A percentile compares a stretch with the other conserved stretches of the same genome.
Evolutionary conservation across 805 yeast species (phyloP).

Genomic region (Ogataea allantospora): DNA sequence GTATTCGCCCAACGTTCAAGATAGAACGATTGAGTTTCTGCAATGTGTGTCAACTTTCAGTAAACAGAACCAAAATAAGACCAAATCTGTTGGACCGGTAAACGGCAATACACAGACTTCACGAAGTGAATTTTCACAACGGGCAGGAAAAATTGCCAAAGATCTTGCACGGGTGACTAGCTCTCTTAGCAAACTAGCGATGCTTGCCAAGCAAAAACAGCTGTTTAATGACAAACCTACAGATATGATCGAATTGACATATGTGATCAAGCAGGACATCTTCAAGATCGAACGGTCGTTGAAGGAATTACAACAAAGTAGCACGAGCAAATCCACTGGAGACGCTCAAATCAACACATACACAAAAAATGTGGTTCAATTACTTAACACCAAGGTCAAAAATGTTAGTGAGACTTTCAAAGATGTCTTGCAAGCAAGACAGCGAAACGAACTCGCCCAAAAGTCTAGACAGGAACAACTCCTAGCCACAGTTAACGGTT

Average conservation of each 20-base stretch:
- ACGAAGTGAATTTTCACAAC: slow-evolving; percentile 60
- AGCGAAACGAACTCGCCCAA: slow-evolving; percentile 75
- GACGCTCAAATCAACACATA: slow-evolving; percentile 70
- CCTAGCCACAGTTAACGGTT: slow-evolving; percentile 48
- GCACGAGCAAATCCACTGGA: slow-evolving; percentile 36
- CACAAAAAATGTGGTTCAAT: slow-evolving; percentile 80
- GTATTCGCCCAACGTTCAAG: slow-evolving; percentile 49
- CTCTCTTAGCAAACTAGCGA: slow-evolving; percentile 73
- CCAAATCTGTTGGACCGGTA: slow-evolving; percentile 23
- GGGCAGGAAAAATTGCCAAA: slow-evolving; percentile 81
- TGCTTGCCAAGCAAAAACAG: slow-evolving; percentile 83
- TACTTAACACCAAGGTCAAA: slow-evolving; percentile 85
- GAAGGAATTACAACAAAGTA: slow-evolving; percentile 54
- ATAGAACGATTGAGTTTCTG: slow-evolving; percentile 89
- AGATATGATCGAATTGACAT: slow-evolving; percentile 89
- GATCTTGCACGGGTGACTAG: slow-evolving; percentile 87
- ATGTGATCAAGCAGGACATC: slow-evolving; percentile 82
- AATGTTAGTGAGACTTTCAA: slow-evolving; percentile 91
- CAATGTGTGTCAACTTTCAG: slow-evolving; percentile 82
- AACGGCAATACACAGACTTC: slow-evolving; percentile 29
- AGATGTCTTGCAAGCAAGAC: slow-evolving; percentile 84
- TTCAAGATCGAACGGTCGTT: slow-evolving; percentile 73
- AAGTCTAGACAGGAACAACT: slow-evolving; percentile 83
- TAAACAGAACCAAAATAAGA: slow-evolving; percentile 41
- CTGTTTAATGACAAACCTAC: slow-evolving; percentile 91